phyloP scores from a whole-genome alignment of 441 rosid species.

The California macrophylla region DNA sequence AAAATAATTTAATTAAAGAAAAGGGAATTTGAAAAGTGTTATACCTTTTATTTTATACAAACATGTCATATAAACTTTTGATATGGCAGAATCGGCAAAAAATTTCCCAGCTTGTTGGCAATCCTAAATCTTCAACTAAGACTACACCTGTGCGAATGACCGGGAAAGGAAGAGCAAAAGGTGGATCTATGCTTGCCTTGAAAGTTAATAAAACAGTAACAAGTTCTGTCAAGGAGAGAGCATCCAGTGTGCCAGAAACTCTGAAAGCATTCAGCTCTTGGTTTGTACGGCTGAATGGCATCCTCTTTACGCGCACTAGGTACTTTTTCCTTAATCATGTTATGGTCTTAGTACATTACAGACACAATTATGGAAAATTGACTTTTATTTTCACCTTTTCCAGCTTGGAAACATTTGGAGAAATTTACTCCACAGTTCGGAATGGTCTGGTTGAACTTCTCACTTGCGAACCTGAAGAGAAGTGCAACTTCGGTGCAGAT shows the following conservation, averaged over 20 bases:
- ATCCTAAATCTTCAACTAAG: conserved; percentile 6
- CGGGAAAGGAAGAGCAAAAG: conserved; percentile 15
- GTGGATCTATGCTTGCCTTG: conserved; percentile 7
- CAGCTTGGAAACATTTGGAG: conserved; percentile 18
- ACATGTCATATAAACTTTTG: neutral
- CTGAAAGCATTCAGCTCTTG: conserved; percentile 12
- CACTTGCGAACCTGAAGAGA: conserved; percentile 13
- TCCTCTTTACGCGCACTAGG: conserved; percentile 20
- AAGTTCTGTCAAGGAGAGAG: conserved; percentile 2
- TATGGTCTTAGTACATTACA: neutral
- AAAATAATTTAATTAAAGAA: neutral
- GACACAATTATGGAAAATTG: neutral
- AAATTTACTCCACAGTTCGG: conserved; percentile 15
- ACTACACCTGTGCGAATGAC: neutral
- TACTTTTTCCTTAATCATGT: neutral
- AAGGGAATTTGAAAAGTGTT: neutral
- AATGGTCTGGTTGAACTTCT: conserved; percentile 10
- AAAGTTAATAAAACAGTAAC: conserved; percentile 9
- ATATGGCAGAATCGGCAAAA: conserved; percentile 17
- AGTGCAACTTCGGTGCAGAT: conserved; percentile 16
- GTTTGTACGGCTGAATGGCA: conserved; percentile 21
- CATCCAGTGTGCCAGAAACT: conserved; percentile 1
- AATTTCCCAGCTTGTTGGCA: conserved; percentile 9
- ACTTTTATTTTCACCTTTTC: neutral
- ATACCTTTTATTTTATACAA: neutral